A percentile compares a stretch with the other conserved stretches of the same genome.
These are phyloP conservation scores for Schizopora paradoxa DNA, from an alignment of 1,284 basidiomycete genomes.

Conservation along the genomic window DNA sequence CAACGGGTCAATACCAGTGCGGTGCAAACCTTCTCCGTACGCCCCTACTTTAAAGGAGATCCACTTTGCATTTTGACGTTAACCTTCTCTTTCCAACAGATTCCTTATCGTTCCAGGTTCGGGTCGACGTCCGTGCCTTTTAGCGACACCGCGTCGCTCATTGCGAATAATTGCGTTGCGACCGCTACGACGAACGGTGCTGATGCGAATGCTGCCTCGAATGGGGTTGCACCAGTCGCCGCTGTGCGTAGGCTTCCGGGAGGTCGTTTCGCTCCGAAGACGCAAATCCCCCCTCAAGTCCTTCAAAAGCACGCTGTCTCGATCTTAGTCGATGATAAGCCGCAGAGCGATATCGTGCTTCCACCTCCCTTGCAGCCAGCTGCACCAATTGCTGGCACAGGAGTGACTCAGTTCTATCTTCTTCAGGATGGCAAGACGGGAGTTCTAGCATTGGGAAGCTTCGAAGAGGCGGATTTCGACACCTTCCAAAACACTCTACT, in stretches of 20 bases:
- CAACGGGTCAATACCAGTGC: slow-evolving; percentile 37
- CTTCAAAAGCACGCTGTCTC: slow-evolving; percentile 41
- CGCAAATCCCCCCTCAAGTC: slow-evolving; percentile 30
- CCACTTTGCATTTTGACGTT: neutral
- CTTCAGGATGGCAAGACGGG: slow-evolving; percentile 51
- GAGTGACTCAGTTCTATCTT: slow-evolving; percentile 51
- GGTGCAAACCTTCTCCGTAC: slow-evolving; percentile 41
- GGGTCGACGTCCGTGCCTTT: slow-evolving; percentile 39
- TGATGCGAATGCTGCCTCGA: slow-evolving; percentile 32
- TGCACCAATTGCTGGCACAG: slow-evolving; percentile 38
- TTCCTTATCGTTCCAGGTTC: slow-evolving; percentile 56
- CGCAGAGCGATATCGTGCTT: slow-evolving; percentile 43
- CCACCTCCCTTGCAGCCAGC: slow-evolving; percentile 42
- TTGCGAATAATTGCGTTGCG: slow-evolving; percentile 49
- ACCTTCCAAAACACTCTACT: slow-evolving; percentile 41
- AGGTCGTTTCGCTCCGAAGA: slow-evolving; percentile 44
- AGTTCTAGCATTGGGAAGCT: slow-evolving; percentile 55
- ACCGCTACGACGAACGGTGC: slow-evolving; percentile 46
- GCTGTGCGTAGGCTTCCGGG: slow-evolving; percentile 21
- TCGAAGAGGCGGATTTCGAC: slow-evolving; percentile 41
- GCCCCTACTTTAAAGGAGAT: slow-evolving; percentile 9
- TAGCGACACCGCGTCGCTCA: slow-evolving; percentile 45
- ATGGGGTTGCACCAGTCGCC: slow-evolving; percentile 10
- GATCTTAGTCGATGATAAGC: slow-evolving; percentile 44
- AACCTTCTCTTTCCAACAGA: slow-evolving; percentile 25